A percentile compares a stretch with the other conserved stretches of the same genome.
phyloP scores from a whole-genome alignment of 148 eudicot genomes.

The Cornus florida region DNA sequence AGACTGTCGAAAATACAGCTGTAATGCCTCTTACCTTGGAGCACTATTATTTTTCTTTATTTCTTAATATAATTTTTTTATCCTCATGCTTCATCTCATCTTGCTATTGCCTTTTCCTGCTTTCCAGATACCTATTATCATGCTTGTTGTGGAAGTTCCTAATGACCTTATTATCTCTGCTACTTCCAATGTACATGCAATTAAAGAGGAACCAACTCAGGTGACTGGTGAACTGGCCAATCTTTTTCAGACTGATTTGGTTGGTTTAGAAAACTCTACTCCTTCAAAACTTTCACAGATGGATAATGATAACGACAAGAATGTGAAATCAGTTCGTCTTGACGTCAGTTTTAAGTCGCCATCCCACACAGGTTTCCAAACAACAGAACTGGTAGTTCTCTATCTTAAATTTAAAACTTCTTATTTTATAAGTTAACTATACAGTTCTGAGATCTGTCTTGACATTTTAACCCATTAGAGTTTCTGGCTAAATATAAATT shows the following conservation, averaged over 20 bases:
- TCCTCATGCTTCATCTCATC: conserved; percentile 1
- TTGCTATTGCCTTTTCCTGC: conserved; percentile 6
- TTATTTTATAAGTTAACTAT: neutral
- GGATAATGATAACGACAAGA: conserved; percentile 33
- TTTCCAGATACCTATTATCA: conserved; percentile 88
- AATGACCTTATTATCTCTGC: conserved; percentile 52
- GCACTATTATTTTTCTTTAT: neutral
- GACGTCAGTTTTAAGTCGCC: conserved; percentile 96
- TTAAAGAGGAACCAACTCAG: conserved; percentile 43
- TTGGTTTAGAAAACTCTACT: conserved; percentile 39
- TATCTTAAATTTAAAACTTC: neutral
- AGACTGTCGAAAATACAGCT: conserved; percentile 95
- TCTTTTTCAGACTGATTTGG: conserved; percentile 29
- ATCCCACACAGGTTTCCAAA: conserved; percentile 93
- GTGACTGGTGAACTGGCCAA: conserved; percentile 35
- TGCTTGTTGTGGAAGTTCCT: conserved; percentile 99
- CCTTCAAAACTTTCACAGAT: conserved; percentile 36
- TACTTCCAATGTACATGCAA: conserved; percentile 41
- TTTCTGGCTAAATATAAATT: neutral
- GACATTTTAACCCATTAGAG: neutral
- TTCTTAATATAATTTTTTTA: conserved; percentile 8
- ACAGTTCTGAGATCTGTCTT: neutral
- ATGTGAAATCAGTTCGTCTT: conserved; percentile 71
- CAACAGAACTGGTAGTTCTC: conserved; percentile 78
- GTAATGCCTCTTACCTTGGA: conserved; percentile 36